Percentiles rank a stretch among this genome's conserved stretches.
These are phyloP conservation scores for Colletotrichum costaricense DNA, from an alignment of 2,329 filamentous ascomycete genomes.

Conservation along the genomic window DNA sequence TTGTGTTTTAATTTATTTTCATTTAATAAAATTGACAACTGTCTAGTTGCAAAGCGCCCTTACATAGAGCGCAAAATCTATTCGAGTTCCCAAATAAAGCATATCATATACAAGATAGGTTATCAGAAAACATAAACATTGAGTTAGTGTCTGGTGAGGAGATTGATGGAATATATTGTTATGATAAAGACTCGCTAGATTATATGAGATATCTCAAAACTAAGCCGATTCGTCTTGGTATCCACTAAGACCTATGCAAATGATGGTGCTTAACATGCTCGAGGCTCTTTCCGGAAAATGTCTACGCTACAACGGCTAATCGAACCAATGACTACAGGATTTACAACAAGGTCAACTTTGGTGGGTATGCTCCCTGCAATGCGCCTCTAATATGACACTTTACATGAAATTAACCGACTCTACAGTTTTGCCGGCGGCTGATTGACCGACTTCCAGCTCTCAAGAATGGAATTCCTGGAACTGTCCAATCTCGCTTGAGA, in stretches of 20 bases:
- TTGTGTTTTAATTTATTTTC: too few relatives aligned
- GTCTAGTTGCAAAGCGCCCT: too few relatives aligned
- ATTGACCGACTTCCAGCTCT: conserved; percentile 12
- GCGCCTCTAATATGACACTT: not conserved
- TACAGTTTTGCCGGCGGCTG: not conserved
- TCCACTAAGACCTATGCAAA: not conserved
- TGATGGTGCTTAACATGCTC: not conserved
- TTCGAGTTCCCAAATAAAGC: too few relatives aligned
- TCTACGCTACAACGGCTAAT: not conserved
- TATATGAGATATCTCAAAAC: not conserved
- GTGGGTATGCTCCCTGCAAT: not conserved
- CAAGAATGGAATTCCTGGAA: conserved; percentile 32
- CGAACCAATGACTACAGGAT: too few relatives aligned
- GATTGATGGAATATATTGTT: not conserved
- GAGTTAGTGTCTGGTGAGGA: not conserved
- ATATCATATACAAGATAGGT: too few relatives aligned
- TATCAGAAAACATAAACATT: not conserved
- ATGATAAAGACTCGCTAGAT: not conserved
- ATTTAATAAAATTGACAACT: too few relatives aligned
- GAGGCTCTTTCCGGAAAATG: not conserved
- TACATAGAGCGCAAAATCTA: too few relatives aligned
- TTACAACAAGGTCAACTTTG: not conserved
- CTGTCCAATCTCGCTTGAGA: conserved; percentile 42
- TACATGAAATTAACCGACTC: too few relatives aligned
- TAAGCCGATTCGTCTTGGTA: not conserved